Evolutionary conservation across 441 rosid species (phyloP).

Genomic region (Codiaeum variegatum): DNA sequence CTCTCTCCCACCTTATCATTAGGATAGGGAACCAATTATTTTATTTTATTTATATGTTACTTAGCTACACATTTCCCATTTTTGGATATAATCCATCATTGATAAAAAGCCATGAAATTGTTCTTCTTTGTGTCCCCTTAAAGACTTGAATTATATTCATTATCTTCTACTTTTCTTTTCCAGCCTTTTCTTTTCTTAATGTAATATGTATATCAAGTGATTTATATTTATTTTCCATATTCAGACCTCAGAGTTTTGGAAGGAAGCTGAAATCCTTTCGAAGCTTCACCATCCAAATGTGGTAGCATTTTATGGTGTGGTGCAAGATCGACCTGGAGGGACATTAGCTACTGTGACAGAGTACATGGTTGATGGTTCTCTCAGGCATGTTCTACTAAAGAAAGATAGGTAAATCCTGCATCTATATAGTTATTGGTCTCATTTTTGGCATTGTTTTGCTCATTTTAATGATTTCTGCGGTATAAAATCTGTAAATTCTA

Average conservation of each 20-base stretch:
- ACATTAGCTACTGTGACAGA: slow-evolving; percentile 94
- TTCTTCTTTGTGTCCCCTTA: not conserved
- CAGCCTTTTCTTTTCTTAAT: not conserved
- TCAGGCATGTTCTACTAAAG: slow-evolving; percentile 87
- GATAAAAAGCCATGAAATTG: not conserved
- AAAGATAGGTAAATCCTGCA: slow-evolving; percentile 68
- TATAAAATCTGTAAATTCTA: not conserved
- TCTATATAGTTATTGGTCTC: slow-evolving; percentile 13
- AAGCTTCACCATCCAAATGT: slow-evolving; percentile 94
- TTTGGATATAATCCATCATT: not conserved
- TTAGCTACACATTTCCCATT: not conserved
- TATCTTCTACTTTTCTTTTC: not conserved
- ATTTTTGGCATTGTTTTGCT: slow-evolving; percentile 15
- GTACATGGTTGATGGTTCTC: slow-evolving; percentile 98
- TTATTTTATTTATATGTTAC: not conserved
- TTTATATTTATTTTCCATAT: slow-evolving; percentile 24
- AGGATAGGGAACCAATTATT: too few species aligned
- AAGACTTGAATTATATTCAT: too few species aligned
- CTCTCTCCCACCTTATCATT: too few species aligned
- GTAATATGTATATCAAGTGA: not conserved
- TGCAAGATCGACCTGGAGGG: slow-evolving; percentile 91
- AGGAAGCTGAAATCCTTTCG: slow-evolving; percentile 94
- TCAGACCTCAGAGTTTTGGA: slow-evolving; percentile 92
- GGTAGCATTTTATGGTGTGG: slow-evolving; percentile 95
- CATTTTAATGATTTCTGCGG: not conserved